These are phyloP conservation scores for Kazachstania martiniae DNA, from an alignment of 805 yeast species.

Conservation along the genomic window DNA sequence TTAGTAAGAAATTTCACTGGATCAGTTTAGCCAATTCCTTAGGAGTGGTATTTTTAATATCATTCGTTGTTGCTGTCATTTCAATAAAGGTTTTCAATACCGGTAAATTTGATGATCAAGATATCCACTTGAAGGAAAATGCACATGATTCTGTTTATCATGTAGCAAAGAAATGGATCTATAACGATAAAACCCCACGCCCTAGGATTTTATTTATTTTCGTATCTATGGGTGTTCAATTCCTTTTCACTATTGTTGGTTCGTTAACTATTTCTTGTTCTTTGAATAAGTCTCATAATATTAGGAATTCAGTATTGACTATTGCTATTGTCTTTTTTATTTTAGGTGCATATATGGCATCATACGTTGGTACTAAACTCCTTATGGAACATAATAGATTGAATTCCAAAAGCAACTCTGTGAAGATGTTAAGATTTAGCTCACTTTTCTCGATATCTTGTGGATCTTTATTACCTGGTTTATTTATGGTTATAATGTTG, in stretches of 20 bases:
- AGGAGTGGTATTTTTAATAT: slow-evolving; percentile 48
- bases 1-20: slow-evolving; percentile 58
- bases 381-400: slow-evolving; percentile 3
- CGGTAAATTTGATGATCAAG: slow-evolving; percentile 10
- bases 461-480: slow-evolving; percentile 39
- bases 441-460: slow-evolving; percentile 31
- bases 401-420: slow-evolving; percentile 2
- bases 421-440: slow-evolving; percentile 1
- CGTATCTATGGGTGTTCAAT: slow-evolving; percentile 67
- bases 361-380: slow-evolving; percentile 57
- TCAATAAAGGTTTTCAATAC: slow-evolving; percentile 30
- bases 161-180: slow-evolving; percentile 46
- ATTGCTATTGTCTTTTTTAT: slow-evolving; percentile 51
- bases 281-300: slow-evolving; percentile 50
- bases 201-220: slow-evolving; percentile 37
- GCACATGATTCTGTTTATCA: slow-evolving; percentile 19
- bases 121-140: slow-evolving; percentile 11
- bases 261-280: slow-evolving; percentile 48
- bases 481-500: slow-evolving; percentile 39
- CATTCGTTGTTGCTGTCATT: slow-evolving; percentile 54
- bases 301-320: slow-evolving; percentile 56
- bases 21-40: slow-evolving; percentile 62
- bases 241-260: slow-evolving; percentile 52
- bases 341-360: slow-evolving; percentile 63
- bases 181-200: slow-evolving; percentile 23